A percentile compares a stretch with the other conserved stretches of the same genome.
phyloP scores from a whole-genome alignment of 169 alveolate genomes.

The Cryptosporidium baileyi region DNA sequence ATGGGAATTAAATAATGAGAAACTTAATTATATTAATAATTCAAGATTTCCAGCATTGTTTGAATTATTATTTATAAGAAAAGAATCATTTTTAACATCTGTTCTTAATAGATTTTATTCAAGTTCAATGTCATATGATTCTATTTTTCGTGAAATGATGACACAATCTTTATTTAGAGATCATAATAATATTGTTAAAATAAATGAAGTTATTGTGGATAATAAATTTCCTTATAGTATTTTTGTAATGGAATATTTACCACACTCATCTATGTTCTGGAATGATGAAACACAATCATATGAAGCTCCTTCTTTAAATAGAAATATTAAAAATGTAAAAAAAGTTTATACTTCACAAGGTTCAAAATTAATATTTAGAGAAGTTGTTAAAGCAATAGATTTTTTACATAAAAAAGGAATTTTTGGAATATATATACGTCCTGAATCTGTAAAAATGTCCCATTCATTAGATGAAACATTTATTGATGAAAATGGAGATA shows the following conservation, averaged over 20 bases:
- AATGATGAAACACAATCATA: neutral
- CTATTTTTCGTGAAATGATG: slow-evolving; percentile 15
- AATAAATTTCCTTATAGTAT: slow-evolving; percentile 10
- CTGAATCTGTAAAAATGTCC: slow-evolving; percentile 48
- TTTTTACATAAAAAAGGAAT: slow-evolving; percentile 16
- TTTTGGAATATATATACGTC: slow-evolving; percentile 33
- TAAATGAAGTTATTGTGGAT: slow-evolving; percentile 27
- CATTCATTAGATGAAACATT: slow-evolving; percentile 66
- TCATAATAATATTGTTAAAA: slow-evolving; percentile 32
- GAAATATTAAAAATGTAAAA: neutral
- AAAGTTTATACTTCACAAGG: slow-evolving; percentile 35
- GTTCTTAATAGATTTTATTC: slow-evolving; percentile 9
- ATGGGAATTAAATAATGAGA: neutral
- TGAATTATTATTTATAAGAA: slow-evolving; percentile 40
- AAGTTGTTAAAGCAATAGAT: slow-evolving; percentile 10
- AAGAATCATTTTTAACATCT: slow-evolving; percentile 34
- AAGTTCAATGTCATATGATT: slow-evolving; percentile 20
- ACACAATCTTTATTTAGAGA: slow-evolving; percentile 11
- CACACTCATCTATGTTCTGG: slow-evolving; percentile 51
- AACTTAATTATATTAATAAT: neutral
- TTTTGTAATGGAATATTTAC: slow-evolving; percentile 60
- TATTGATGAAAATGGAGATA: neutral
- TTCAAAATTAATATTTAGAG: slow-evolving; percentile 23
- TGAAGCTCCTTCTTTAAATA: slow-evolving; percentile 3
- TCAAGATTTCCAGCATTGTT: slow-evolving; percentile 14